phyloP scores from a whole-genome alignment of 2,329 filamentous ascomycete genomes.

The Fusarium fujikuroi region DNA sequence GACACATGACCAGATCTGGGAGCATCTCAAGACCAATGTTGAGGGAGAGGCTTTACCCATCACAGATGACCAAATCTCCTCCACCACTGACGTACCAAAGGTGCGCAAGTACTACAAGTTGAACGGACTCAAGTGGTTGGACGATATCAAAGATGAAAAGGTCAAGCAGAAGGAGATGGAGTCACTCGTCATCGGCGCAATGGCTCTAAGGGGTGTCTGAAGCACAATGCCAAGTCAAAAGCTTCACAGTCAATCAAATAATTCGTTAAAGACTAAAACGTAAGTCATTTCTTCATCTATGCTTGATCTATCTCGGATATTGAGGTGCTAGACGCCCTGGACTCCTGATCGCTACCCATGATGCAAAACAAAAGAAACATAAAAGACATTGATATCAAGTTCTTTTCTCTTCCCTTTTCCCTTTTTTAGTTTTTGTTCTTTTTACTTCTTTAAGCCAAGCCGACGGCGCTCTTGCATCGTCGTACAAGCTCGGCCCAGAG shows the following conservation, averaged over 20 bases:
- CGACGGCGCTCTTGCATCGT: constrained; percentile 59
- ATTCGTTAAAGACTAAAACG: constrained; percentile 30
- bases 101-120: constrained; percentile 91
- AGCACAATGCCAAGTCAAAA: background rate
- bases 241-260: constrained; percentile 3
- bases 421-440: background rate
- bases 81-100: constrained; percentile 71
- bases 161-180: constrained; percentile 69
- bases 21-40: constrained; percentile 71
- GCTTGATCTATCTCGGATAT: constrained; percentile 41
- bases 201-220: constrained; percentile 68
- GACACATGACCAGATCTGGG: constrained; percentile 60
- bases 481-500: constrained; percentile 71
- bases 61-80: constrained; percentile 69
- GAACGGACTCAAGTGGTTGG: constrained; percentile 66
- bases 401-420: constrained; percentile 24
- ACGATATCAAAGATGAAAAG: constrained; percentile 56
- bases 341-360: constrained; percentile 47
- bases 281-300: constrained; percentile 46
- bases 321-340: constrained; percentile 40
- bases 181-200: constrained; percentile 75
- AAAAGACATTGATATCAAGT: constrained; percentile 37
- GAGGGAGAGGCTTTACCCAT: constrained; percentile 69
- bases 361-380: constrained; percentile 42
- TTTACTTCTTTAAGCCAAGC: constrained; percentile 45